Percentiles rank a stretch among this genome's conserved stretches.
Conservation (phyloP, 2,329 filamentous ascomycete species). For the Aphanocladium album region DNA sequence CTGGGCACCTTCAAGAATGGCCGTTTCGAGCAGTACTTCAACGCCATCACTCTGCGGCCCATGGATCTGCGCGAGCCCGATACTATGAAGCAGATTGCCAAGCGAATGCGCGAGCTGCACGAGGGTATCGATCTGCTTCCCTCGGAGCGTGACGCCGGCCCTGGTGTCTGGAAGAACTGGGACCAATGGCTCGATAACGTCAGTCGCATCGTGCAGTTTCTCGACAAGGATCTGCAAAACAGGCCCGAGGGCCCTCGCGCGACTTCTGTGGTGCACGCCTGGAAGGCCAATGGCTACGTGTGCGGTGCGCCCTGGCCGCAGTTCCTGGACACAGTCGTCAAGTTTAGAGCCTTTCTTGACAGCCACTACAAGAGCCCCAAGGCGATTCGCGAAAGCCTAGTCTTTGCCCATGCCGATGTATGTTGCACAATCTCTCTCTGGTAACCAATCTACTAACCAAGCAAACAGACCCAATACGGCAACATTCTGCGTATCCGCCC, state of each 20-base stretch:
- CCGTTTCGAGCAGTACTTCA: slow-evolving; percentile 90
- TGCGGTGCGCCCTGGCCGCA: slow-evolving; percentile 78
- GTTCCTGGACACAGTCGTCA: slow-evolving; percentile 70
- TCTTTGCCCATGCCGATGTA: slow-evolving; percentile 98
- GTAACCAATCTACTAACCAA: background rate
- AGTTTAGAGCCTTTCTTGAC: slow-evolving; percentile 71
- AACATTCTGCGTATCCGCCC: slow-evolving; percentile 78
- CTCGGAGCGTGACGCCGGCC: slow-evolving; percentile 70
- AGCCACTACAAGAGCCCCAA: slow-evolving; percentile 63
- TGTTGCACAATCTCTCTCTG: slow-evolving; percentile 27
- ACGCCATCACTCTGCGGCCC: slow-evolving; percentile 74
- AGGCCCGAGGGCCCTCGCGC: slow-evolving; percentile 22
- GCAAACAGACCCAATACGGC: slow-evolving; percentile 88
- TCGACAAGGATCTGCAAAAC: slow-evolving; percentile 54
- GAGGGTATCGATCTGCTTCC: slow-evolving; percentile 84
- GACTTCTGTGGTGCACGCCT: slow-evolving; percentile 38
- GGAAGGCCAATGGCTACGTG: slow-evolving; percentile 68
- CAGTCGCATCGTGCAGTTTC: slow-evolving; percentile 50
- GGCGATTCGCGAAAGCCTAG: slow-evolving; percentile 66
- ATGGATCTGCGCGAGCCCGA: slow-evolving; percentile 73
- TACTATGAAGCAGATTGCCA: slow-evolving; percentile 88
- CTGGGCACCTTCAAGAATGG: slow-evolving; percentile 92
- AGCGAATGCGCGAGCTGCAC: slow-evolving; percentile 94
- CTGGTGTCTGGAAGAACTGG: slow-evolving; percentile 89
- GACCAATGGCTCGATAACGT: slow-evolving; percentile 78